phyloP scores from a whole-genome alignment of 495 filamentous ascomycete species.

The Trichocladium antarcticum region DNA sequence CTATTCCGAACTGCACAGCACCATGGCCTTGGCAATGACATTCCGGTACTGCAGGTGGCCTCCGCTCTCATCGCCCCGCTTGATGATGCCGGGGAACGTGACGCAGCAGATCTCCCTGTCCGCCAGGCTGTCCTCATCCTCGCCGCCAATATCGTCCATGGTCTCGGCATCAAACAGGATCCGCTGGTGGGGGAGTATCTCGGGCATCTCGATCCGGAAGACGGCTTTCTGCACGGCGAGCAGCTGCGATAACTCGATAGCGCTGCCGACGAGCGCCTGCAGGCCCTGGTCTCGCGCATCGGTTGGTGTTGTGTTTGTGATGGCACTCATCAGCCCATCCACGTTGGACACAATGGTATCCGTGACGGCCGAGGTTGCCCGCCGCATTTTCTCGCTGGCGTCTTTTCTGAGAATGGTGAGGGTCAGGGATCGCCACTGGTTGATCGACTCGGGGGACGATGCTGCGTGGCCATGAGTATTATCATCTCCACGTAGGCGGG shows the following conservation, averaged over 20 bases:
- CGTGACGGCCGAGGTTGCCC: constrained; percentile 27
- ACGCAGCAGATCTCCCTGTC: constrained; percentile 39
- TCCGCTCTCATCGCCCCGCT: constrained; percentile 46
- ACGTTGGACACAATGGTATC: constrained; percentile 29
- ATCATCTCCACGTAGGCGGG: not conserved
- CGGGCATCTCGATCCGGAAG: constrained; percentile 42
- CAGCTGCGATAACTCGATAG: constrained; percentile 41
- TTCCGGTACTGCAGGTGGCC: constrained; percentile 42
- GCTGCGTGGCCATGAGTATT: constrained; percentile 4
- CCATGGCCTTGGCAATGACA: constrained; percentile 44
- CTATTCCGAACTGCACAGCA: constrained; percentile 42
- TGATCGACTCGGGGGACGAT: constrained; percentile 39
- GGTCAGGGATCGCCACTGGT: constrained; percentile 45
- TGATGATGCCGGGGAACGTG: constrained; percentile 44
- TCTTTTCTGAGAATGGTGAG: constrained; percentile 41
- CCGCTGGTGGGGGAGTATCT: constrained; percentile 37
- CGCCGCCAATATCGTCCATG: constrained; percentile 49
- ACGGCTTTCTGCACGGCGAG: constrained; percentile 44
- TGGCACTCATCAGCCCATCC: constrained; percentile 32
- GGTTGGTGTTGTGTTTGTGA: constrained; percentile 31
- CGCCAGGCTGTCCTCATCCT: constrained; percentile 39
- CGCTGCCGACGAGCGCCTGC: constrained; percentile 31
- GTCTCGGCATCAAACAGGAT: constrained; percentile 38
- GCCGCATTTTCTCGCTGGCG: constrained; percentile 31
- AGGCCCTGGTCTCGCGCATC: constrained; percentile 40